These are phyloP conservation scores for Candida saitoana DNA, from an alignment of 805 yeast genomes.

Conservation along the genomic window DNA sequence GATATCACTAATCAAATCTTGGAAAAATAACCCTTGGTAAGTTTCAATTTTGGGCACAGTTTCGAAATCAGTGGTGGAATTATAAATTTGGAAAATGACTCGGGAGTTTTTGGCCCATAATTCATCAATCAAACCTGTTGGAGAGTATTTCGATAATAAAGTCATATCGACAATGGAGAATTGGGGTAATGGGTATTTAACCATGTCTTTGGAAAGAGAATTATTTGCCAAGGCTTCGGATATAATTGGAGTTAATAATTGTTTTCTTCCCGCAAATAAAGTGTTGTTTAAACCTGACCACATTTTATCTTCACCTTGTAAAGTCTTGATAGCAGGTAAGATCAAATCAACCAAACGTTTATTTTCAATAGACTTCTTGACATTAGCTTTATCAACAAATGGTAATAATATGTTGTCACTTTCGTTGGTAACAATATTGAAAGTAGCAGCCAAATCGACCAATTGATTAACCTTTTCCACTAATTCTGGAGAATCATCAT, in stretches of 20 bases:
- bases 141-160: constrained; percentile 15
- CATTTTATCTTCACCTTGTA: constrained; percentile 33
- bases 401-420: constrained; percentile 27
- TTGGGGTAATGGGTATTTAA: constrained; percentile 40
- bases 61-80: constrained; percentile 50
- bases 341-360: constrained; percentile 46
- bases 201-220: constrained; percentile 34
- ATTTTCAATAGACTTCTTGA: constrained; percentile 24
- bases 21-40: constrained; percentile 50
- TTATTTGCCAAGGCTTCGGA: constrained; percentile 30
- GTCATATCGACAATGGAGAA: constrained; percentile 29
- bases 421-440: constrained; percentile 20
- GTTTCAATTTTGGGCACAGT: constrained; percentile 48
- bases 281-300: constrained; percentile 35
- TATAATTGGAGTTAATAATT: constrained; percentile 29
- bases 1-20: constrained; percentile 72
- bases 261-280: constrained; percentile 31
- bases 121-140: constrained; percentile 45
- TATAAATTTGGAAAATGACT: constrained; percentile 57
- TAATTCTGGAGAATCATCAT: constrained; percentile 28
- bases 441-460: constrained; percentile 42
- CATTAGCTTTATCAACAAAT: constrained; percentile 17
- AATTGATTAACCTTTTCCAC: constrained; percentile 35
- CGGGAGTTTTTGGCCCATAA: constrained; percentile 63
- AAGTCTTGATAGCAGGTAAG: constrained; percentile 42